Base-by-base conservation (phyloP, 2,329 filamentous ascomycete genomes). In the Exophiala phaeomuriformis region DNA sequence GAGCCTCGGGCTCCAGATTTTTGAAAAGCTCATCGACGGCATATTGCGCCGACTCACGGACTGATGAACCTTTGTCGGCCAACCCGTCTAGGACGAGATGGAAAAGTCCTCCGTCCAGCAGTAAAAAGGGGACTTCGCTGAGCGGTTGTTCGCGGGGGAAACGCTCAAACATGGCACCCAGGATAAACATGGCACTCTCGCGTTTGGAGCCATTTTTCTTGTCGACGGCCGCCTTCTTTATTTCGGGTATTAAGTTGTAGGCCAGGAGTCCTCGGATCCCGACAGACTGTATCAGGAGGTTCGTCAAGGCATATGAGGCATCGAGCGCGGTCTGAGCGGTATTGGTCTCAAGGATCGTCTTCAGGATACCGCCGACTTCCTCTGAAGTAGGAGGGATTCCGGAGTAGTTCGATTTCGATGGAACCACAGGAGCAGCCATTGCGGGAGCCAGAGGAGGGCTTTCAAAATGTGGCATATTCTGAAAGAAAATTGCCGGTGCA, bases 121-220 rank as follows among this genome's bases (percentile, higher is more conserved):
- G 70, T 12, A 96, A 74, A 61, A 98, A 85, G 42, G 90, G 74
- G 47, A 88, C 82, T 73, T 97, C 90, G 69, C 83, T 88, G 60
- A 89, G 72, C 49, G 82, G 85, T 67, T 93, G 85, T 61, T 83
- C 80, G 44, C 82, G 76, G 43, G 90, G 88, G 66, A 97, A 86
- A 39, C 86, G 84, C 76, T 98, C 93, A 65, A 97, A 91, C 44
- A 98, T 77, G 51, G 94, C 91, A 53, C 94, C 93, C 28, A 97
- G 79, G 40, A 95, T 85, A 70, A 96, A 94, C 82, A 97, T 94
- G 61, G 90, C 86, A 66, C 90, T 89, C 74, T 98, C 93, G 64
- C 91, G 81, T 64, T 81, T 82, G 37, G 85, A 79, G 10, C 85
- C 86, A 71, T 84, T 90, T 78, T 98, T 98, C 83, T 97, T 98